Evolutionary conservation across 2,329 filamentous ascomycete species (phyloP).

Genomic region (Chaetomium sp.): DNA sequence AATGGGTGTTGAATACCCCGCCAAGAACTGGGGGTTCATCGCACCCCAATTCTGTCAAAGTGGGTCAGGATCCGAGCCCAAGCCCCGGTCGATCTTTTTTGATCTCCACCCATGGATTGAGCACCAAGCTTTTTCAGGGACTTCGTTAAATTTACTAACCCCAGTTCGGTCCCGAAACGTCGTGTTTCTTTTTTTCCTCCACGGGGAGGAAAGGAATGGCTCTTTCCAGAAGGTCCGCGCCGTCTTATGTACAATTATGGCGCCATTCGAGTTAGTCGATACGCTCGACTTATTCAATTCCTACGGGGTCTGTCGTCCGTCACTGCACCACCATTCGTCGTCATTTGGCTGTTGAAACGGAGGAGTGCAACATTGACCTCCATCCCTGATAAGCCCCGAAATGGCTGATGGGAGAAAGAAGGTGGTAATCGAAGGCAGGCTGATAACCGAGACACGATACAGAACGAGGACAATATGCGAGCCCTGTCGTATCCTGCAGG

Average conservation of each 20-base stretch:
- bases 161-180: neutral
- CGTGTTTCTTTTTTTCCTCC: neutral
- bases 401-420: neutral
- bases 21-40: neutral
- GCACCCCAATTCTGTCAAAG: neutral
- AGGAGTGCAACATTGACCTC: neutral
- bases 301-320: neutral
- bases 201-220: neutral
- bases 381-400: neutral
- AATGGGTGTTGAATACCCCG: neutral
- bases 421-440: neutral
- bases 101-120: neutral
- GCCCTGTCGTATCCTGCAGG: neutral
- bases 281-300: neutral
- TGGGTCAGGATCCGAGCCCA: neutral
- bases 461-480: neutral
- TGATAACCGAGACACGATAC: slow-evolving; percentile 5
- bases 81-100: neutral
- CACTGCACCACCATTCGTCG: neutral
- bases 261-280: neutral
- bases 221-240: neutral
- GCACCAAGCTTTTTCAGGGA: neutral
- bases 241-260: neutral
- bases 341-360: neutral
- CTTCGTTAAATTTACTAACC: neutral